Base-by-base conservation (phyloP, 345 rosid species). In the Gossypium anomalum region DNA sequence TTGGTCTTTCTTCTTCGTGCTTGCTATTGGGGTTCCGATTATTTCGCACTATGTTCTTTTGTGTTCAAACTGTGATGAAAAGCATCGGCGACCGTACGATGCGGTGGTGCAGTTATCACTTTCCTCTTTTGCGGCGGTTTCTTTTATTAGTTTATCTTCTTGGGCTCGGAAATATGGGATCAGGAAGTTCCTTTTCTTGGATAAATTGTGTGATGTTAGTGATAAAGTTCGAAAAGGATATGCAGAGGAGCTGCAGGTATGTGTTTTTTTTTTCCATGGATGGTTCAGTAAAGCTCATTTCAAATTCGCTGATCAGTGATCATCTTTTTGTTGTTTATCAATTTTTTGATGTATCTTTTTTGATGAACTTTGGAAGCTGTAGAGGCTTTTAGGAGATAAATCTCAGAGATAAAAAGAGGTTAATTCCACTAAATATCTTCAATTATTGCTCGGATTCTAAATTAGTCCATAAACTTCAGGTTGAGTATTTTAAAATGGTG, bases 141-240 rank as follows among this genome's bases (percentile, higher is more conserved):
- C 98, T 11, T 92, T 92, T 71, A 13, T 86, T 17, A 80, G 83
- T 77, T 85, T 93, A 23, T 79, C 96, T 19, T 44, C 68, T 45
- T 94, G 98, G 98, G 78, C 89, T 13, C 82, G 87, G 7, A 92
- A 84, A 82, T 92, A 85, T 45, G 97, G 98, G n/a, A 70, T 89
- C 76, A 65, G 83, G 74, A 84, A 78, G 79, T 90, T 94, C 68
- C 78, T 94, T 48, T 92, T 94, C 72, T 83, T 94, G 38, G 96
- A 94, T 76, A 93, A 89, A 82, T 67, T 92, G 25, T 71, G 76
- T 58, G 87, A 84, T 48, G 85, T 79, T 69, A 89, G 85, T 67
- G 92, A 88, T 4, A 77, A 79, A 41, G 94, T 88, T 78, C 77
- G 80, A 19, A 74, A 75, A n/a, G 86, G 87, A 15, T 90, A 94